Evolutionary conservation across 805 yeast species (phyloP).

Genomic region (Pichia heedii): DNA sequence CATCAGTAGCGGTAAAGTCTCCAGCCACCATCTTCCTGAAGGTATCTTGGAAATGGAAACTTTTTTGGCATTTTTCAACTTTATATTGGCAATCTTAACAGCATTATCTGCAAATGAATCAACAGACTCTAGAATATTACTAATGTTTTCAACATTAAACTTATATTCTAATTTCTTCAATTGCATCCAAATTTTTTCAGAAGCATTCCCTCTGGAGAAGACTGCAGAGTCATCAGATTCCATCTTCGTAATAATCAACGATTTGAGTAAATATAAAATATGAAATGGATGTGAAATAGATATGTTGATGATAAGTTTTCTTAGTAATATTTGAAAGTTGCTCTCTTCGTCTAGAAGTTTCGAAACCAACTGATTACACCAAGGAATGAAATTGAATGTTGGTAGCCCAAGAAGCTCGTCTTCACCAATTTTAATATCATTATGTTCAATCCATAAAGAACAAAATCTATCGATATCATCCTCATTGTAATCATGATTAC

Average conservation of each 20-base stretch:
- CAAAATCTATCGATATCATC: conserved; percentile 68
- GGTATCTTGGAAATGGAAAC: conserved; percentile 29
- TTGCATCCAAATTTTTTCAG: conserved; percentile 37
- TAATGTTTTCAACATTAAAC: conserved; percentile 9
- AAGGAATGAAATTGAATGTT: conserved; percentile 54
- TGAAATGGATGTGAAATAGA: conserved; percentile 63
- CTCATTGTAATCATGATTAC: conserved; percentile 33
- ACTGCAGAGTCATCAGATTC: conserved; percentile 30
- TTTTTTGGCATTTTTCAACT: conserved; percentile 27
- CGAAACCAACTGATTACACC: conserved; percentile 79
- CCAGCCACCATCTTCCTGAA: conserved; percentile 51
- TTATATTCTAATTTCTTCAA: conserved; percentile 18
- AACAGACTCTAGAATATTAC: conserved; percentile 33
- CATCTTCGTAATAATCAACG: conserved; percentile 35
- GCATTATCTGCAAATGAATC: conserved; percentile 43
- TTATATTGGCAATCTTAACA: conserved; percentile 41
- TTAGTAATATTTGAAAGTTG: conserved; percentile 48
- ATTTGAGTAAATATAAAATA: conserved; percentile 51
- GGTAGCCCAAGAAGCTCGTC: conserved; percentile 38
- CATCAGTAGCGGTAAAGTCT: conserved; percentile 31
- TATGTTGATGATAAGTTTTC: conserved; percentile 26
- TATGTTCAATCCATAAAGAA: conserved; percentile 70
- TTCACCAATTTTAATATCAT: conserved; percentile 24
- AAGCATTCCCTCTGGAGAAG: conserved; percentile 42
- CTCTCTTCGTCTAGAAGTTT: conserved; percentile 43